Evolutionary conservation across 75 land plant species (phyloP), one percentile per base, ranked within the genome.

Genomic region (Cupressus sempervirens): DNA sequence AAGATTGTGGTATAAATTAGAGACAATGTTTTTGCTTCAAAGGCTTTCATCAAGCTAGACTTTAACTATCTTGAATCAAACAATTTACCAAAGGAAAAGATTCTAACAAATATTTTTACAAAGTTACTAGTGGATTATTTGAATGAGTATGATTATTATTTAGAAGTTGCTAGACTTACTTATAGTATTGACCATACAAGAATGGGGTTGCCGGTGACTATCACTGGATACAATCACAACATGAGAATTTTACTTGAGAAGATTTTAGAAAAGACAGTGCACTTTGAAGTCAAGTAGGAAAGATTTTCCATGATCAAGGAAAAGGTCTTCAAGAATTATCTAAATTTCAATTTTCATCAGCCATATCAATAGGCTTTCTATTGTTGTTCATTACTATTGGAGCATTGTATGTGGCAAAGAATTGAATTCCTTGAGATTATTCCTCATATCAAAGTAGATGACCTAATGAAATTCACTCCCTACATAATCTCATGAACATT

Each of bases 71-170:
- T 96, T 15, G 86, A 89, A 76, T 88, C 96, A 70, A 84, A 90
- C 83, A 86, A 83, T 81, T 94, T 96, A 13, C 99, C 99, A 43
- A 95, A 96, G 86, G 92, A 95, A 72, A 86, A 83, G 83, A 93
- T 97, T 81, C 89, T 97, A 43, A 92, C 96, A 35, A 85, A 92
- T 16, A 91, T 94, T 74, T 97, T 96, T 84, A 87, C 96, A 41
- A 86, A 88, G 54, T 89, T 97, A 84, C 84, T 96, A 52, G 87
- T 94, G 89, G 99, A 97, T 88, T 96, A 96, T 85, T 84, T 97
- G 87, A 97, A 97, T 92, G 98, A 94, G 88, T 94, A 94, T 87
- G 99, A 98, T 84, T 98, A 98, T 88, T 91, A 94, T 96, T 98
- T 98, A 40, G 91, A 93, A 83, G 93, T 98, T 92, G 99, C 99